Evolutionary conservation across 257 asterid species (phyloP).

Genomic region (Buddleja alternifolia): DNA sequence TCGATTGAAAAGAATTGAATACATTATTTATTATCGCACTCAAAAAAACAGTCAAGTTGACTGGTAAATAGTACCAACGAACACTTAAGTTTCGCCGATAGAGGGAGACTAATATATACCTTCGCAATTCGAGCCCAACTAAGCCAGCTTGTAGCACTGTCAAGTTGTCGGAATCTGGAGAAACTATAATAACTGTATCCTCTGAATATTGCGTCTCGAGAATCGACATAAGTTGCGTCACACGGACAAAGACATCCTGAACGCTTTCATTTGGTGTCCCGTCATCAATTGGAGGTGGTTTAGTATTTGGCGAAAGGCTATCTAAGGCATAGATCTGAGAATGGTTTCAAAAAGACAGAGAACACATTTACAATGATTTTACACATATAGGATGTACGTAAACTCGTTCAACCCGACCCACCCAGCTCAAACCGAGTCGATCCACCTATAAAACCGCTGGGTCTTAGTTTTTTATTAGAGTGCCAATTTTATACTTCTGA

Average conservation of each 20-base stretch:
- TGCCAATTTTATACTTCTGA: no score
- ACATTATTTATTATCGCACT: no score
- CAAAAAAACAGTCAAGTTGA: no score
- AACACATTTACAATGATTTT: neutral
- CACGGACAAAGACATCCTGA: slow-evolving; percentile 88
- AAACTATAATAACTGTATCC: slow-evolving; percentile 76
- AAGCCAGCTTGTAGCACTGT: slow-evolving; percentile 83
- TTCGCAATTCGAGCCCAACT: slow-evolving; percentile 79
- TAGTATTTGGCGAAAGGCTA: slow-evolving; percentile 68
- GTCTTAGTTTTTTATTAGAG: no score
- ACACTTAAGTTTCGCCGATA: no score
- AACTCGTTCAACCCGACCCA: no score
- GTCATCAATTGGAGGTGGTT: slow-evolving; percentile 84
- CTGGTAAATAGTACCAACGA: no score
- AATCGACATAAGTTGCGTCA: slow-evolving; percentile 92
- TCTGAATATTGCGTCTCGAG: slow-evolving; percentile 89
- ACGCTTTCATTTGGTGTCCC: slow-evolving; percentile 97
- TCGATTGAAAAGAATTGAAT: no score
- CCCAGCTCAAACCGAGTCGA: no score
- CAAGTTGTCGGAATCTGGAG: slow-evolving; percentile 91
- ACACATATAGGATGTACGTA: neutral
- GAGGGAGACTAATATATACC: slow-evolving; percentile 30
- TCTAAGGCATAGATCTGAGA: slow-evolving; percentile 78
- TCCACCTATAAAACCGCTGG: no score
- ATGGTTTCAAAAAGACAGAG: slow-evolving; percentile 15